Evolutionary conservation across 148 eudicot species (phyloP).

Genomic region (Vaccinium corymbosum): DNA sequence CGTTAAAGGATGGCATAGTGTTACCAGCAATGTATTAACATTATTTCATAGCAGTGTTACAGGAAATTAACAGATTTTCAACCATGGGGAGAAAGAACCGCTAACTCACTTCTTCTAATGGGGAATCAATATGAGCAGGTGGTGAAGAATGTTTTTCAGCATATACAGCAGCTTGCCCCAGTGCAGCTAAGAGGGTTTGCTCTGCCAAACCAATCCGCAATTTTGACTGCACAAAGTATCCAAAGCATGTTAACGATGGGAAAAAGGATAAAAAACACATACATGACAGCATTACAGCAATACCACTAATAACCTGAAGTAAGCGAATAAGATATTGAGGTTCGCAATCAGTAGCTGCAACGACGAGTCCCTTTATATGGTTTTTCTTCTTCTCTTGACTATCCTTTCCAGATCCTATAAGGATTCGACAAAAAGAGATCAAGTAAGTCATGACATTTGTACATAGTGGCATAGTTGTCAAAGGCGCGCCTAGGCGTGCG

Average conservation of each 20-base stretch:
- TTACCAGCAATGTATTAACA: background rate
- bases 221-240: slow-evolving; percentile 54
- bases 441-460: background rate
- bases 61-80: background rate
- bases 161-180: slow-evolving; percentile 85
- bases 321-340: slow-evolving; percentile 88
- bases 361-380: slow-evolving; percentile 75
- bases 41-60: background rate
- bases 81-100: background rate
- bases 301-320: slow-evolving; percentile 54
- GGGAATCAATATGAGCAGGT: slow-evolving; percentile 54
- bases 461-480: background rate
- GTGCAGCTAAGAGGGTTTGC: slow-evolving; percentile 84
- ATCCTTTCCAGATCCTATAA: slow-evolving; percentile 78
- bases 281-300: background rate
- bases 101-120: slow-evolving; percentile 65
- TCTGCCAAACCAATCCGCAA: slow-evolving; percentile 91
- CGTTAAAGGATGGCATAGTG: background rate
- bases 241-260: slow-evolving; percentile 18
- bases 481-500: too few relatives aligned
- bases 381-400: slow-evolving; percentile 93
- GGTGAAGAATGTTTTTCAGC: slow-evolving; percentile 64
- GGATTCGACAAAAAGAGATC: slow-evolving; percentile 7
- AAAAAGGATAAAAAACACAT: background rate
- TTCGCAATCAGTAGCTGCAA: slow-evolving; percentile 94